These are phyloP conservation scores for Acorus gramineus DNA, from an alignment of 106 monocot genomes.

Conservation along the genomic window DNA sequence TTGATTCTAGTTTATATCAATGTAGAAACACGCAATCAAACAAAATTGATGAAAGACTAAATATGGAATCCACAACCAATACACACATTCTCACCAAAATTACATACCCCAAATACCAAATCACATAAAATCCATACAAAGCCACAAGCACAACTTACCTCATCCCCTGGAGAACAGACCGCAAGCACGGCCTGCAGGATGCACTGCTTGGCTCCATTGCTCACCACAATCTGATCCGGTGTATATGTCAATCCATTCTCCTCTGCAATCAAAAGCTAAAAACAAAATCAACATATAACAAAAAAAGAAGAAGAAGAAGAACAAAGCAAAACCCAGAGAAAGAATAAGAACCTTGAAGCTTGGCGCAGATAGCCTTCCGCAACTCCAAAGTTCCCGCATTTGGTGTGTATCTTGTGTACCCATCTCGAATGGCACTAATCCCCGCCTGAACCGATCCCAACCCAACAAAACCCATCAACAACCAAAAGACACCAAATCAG, in stretches of 20 bases:
- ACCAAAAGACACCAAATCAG: not conserved
- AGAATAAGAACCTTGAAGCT: conserved; percentile 48
- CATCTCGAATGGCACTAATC: conserved; percentile 73
- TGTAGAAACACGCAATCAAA: too few species aligned
- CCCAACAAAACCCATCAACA: not conserved
- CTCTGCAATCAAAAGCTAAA: conserved; percentile 25
- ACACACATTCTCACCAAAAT: not conserved
- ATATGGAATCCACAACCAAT: not conserved
- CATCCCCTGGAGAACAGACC: conserved; percentile 94
- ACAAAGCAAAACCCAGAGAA: not conserved
- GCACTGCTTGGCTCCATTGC: conserved; percentile 92
- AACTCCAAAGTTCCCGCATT: conserved; percentile 88
- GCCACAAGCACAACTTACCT: conserved; percentile 26
- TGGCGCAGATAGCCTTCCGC: conserved; percentile 74
- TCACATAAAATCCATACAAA: not conserved
- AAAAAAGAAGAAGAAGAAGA: not conserved
- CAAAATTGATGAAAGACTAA: too few species aligned
- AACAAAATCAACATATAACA: not conserved
- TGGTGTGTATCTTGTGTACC: conserved; percentile 80
- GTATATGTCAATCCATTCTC: conserved; percentile 86
- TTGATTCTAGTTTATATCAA: too few species aligned
- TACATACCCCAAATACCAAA: conserved; percentile 4
- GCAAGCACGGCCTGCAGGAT: conserved; percentile 74
- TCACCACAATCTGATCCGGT: conserved; percentile 77
- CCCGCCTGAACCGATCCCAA: conserved; percentile 49